Evolutionary conservation across 2,329 filamentous ascomycete species (phyloP), one percentile per base, ranked within the genome.

Genomic region (Monilinia fructigena): DNA sequence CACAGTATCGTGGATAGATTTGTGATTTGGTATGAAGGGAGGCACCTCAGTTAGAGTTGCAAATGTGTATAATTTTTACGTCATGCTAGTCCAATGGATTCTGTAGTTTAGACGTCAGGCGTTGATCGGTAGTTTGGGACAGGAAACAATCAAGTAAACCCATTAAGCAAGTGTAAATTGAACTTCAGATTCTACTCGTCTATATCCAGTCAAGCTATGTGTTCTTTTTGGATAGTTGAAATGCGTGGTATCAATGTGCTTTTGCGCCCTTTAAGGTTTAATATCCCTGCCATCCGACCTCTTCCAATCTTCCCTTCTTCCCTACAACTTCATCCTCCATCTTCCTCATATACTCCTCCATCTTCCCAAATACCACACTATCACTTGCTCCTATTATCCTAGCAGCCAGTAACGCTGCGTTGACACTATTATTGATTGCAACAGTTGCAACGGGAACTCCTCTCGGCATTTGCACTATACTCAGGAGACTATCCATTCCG

Each of bases 341-440:
- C 10, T 84, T 81, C 61, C 81, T 78, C 76, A 87, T 85, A 75
- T 90, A 92, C 23, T 81, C 78, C 69, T 81, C 82, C 80, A 91
- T 81, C 71, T 82, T 81, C 67, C 83, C 78, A 60, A 81, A 78
- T n/a, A 90, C 80, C n/a, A 78, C 80, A 18, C 79, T 78, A 66
- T 89, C 83, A 48, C 79, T 81, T 4, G 84, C 77, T 4, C 88
- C 88, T 4, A 93, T 76, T 45, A 92, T 89, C 23, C 89, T 81
- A 26, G 89, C 83, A 0, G 90, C 89, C n/a, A 92, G 78, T 23
- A 92, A 80, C 0, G 86, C 90, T 0, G 90, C 90, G 73, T 93
- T 93, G 65, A 89, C 89, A 31, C 88, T 89, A 78, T 93, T 93
- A 77, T 92, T 91, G 76, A 93, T 92, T 14, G 86, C 90, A 4